Base-by-base conservation (phyloP, 1,139 yeast genomes). In the Saccharomyces hybrid region DNA sequence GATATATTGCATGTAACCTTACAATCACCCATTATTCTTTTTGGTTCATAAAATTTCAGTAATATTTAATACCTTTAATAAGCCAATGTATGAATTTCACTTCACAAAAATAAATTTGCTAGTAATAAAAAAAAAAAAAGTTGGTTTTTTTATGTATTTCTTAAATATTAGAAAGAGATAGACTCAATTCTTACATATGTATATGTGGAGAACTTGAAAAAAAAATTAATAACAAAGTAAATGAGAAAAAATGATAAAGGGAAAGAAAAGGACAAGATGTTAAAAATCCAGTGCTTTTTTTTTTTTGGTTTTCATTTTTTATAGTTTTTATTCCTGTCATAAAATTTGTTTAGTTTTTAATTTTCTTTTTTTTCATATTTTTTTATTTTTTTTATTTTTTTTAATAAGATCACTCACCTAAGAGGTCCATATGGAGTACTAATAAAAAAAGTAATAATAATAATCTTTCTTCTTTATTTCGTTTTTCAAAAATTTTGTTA, bases 351-450 rank as follows among this genome's bases (percentile, higher is more conserved):
- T 38, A 38, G 9, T 38, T 38, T 16, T 16, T 23, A 6, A 7
- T 16, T 8, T 38, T 38, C 14, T 38, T 38, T 38, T 1, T 20
- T 20, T 20, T 20, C 23, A 38, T 16, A 8, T 38, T 38, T 38
- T 38, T 38, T 38, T 1, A 7, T 38, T 8, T 16, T 34, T 34
- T 34, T 34, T 3, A n/a, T 34, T 38, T 38, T 28, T 31, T 49
- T 27, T 49, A 27, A 20, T 28, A 31, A 50, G 56, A 54, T 47
- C 54, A 47, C 56, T 52, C 56, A 54, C 32, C 41, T 47, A 54
- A 54, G 56, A 54, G 55, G 54, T 54, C 56, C 52, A 52, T 50
- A 50, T 38, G 25, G 34, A 46, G 41, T 27, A 44, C 16, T 47
- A 48, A 20, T 32, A 28, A 47, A 50, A 47, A 23, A 30, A 28